Evolutionary conservation across 2,329 filamentous ascomycete genomes (phyloP).

Genomic region (Colletotrichum trifolii): DNA sequence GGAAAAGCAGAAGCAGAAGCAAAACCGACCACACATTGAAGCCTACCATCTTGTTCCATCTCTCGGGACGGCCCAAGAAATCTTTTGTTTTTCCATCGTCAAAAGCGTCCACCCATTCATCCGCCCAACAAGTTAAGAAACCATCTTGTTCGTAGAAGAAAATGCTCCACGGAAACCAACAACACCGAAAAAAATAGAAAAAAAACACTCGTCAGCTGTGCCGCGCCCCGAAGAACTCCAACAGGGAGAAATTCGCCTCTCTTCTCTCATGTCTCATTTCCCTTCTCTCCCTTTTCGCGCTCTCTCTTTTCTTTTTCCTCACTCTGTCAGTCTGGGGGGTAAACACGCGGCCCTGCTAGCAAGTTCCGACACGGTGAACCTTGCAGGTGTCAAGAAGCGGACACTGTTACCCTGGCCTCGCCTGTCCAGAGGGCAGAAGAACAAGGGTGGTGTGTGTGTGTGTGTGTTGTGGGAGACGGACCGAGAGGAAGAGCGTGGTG

Average conservation of each 20-base stretch:
- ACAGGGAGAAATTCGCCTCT: not conserved
- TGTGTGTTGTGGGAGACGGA: not conserved
- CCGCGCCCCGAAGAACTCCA: too few relatives aligned
- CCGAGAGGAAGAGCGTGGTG: not conserved
- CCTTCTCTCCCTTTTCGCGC: not conserved
- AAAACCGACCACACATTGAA: too few relatives aligned
- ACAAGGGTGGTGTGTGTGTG: not conserved
- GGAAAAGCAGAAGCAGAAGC: constrained; percentile 1
- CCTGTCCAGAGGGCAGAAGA: not conserved
- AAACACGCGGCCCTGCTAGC: too few relatives aligned
- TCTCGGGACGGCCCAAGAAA: too few relatives aligned
- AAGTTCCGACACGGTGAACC: not conserved
- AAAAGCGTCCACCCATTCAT: too few relatives aligned
- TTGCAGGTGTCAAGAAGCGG: constrained; percentile 1
- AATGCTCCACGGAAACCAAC: too few relatives aligned
- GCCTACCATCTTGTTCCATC: too few relatives aligned
- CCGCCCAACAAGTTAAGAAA: too few relatives aligned
- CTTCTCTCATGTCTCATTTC: constrained; percentile 1
- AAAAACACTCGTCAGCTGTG: too few relatives aligned
- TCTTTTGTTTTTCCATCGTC: too few relatives aligned
- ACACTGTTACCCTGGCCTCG: constrained; percentile 15
- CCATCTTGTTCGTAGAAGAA: too few relatives aligned
- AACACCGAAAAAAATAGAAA: too few relatives aligned
- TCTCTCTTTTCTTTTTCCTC: not conserved
- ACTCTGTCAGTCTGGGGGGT: not conserved